Percentiles rank a stretch among this genome's conserved stretches.
Conservation (phyloP, 805 yeast genomes). For the Pichia eremophila region DNA sequence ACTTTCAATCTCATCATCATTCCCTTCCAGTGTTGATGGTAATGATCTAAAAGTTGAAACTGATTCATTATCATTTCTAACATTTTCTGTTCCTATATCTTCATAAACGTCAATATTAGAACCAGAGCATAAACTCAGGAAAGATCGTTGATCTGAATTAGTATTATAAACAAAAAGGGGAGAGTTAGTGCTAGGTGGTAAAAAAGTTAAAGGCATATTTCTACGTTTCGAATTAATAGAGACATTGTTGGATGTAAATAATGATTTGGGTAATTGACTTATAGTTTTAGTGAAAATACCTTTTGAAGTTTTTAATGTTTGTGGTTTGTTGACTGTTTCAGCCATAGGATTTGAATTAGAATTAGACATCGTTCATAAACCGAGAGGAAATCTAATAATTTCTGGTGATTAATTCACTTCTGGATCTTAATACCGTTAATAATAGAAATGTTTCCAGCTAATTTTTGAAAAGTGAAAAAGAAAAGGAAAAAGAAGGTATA, state of each 20-base stretch:
- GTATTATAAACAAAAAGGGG: constrained; percentile 27
- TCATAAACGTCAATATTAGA: constrained; percentile 19
- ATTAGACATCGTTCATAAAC: no score
- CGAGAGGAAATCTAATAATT: no score
- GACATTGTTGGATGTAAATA: constrained; percentile 9
- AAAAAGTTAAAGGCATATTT: constrained; percentile 27
- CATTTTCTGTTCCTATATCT: constrained; percentile 1
- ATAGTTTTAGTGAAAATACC: constrained; percentile 3
- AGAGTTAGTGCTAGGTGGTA: constrained; percentile 30
- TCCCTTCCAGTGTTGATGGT: constrained; percentile 28
- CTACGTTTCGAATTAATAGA: constrained; percentile 26
- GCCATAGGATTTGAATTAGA: no score
- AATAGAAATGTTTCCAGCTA: no score
- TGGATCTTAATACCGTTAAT: no score
- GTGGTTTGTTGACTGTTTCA: no score
- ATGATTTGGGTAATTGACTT: constrained; percentile 6
- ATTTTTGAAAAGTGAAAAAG: no score
- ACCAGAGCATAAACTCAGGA: constrained; percentile 26
- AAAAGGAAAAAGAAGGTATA: no score
- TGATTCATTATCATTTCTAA: constrained; percentile 21
- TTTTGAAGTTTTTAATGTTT: neutral
- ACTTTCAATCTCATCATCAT: constrained; percentile 26
- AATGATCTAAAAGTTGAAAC: constrained; percentile 27
- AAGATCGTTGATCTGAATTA: constrained; percentile 27
- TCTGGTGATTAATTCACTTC: no score